phyloP scores from a whole-genome alignment of 306 rosid genomes.

The Cajanus cajan region DNA sequence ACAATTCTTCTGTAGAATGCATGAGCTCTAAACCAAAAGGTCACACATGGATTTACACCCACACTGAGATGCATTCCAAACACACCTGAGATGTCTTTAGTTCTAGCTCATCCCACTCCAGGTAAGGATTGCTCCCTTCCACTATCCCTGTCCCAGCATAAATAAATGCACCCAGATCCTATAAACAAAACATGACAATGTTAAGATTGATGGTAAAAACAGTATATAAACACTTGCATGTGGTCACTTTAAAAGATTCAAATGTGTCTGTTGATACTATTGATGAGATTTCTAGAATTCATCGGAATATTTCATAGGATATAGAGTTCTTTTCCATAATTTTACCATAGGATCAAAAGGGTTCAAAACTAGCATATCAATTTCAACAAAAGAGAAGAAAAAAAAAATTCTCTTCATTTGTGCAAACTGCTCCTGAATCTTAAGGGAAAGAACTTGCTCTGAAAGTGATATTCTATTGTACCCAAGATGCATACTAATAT shows the following conservation, averaged over 20 bases:
- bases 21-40: not conserved
- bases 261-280: not conserved
- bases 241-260: not conserved
- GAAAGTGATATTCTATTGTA: not conserved
- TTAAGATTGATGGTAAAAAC: not conserved
- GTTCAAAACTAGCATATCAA: not conserved
- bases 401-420: not conserved
- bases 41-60: not conserved
- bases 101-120: conserved; percentile 94
- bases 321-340: not conserved
- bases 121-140: conserved; percentile 79
- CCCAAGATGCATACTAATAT: not conserved
- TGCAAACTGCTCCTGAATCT: not conserved
- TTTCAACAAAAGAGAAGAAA: not conserved
- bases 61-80: not conserved
- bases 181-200: conserved; percentile 19
- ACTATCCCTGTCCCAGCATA: conserved; percentile 98
- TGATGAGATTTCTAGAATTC: not conserved
- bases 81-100: conserved; percentile 90
- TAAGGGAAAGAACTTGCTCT: not conserved
- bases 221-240: not conserved
- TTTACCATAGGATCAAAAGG: not conserved
- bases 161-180: conserved; percentile 79
- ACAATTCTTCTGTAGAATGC: not conserved
- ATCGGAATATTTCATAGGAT: not conserved